phyloP scores from a whole-genome alignment of 2,329 filamentous ascomycete species.

The Huntiella moniliformis region DNA sequence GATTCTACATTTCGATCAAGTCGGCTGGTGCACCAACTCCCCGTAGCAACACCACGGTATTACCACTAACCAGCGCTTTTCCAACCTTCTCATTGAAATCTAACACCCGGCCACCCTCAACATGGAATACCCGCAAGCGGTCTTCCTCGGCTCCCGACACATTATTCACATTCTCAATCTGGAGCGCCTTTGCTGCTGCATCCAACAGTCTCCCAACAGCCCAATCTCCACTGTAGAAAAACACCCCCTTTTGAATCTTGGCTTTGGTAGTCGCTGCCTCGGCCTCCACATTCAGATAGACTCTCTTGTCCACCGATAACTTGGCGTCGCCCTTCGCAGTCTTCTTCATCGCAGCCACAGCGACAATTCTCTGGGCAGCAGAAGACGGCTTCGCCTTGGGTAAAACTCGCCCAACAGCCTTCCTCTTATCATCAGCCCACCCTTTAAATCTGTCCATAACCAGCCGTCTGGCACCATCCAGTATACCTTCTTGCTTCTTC shows the following conservation, averaged over 20 bases:
- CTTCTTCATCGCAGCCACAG: constrained; percentile 63
- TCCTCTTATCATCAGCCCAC: constrained; percentile 62
- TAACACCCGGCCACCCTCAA: constrained; percentile 70
- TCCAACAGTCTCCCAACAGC: constrained; percentile 73
- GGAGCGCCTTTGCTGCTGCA: constrained; percentile 54
- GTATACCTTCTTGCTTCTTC: constrained; percentile 14
- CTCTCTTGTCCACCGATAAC: constrained; percentile 59
- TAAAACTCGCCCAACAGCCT: constrained; percentile 36
- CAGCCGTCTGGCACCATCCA: constrained; percentile 34
- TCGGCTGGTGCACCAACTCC: constrained; percentile 68
- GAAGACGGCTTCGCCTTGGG: constrained; percentile 45
- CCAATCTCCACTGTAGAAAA: constrained; percentile 72
- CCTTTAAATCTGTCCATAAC: constrained; percentile 60
- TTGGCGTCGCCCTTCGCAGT: constrained; percentile 80
- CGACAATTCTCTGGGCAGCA: constrained; percentile 45
- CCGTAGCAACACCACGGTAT: constrained; percentile 74
- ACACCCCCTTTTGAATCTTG: constrained; percentile 64
- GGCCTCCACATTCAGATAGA: constrained; percentile 82
- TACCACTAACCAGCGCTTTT: constrained; percentile 52
- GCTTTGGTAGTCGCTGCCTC: constrained; percentile 68
- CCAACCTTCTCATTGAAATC: constrained; percentile 82
- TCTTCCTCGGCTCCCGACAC: constrained; percentile 56
- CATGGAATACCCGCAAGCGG: constrained; percentile 74
- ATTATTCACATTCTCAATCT: constrained; percentile 74
- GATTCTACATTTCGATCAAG: constrained; percentile 31